A percentile compares a stretch with the other conserved stretches of the same genome.
Evolutionary conservation across 208 protist species (phyloP).

Genomic region (Trypanosoma conorhini): DNA sequence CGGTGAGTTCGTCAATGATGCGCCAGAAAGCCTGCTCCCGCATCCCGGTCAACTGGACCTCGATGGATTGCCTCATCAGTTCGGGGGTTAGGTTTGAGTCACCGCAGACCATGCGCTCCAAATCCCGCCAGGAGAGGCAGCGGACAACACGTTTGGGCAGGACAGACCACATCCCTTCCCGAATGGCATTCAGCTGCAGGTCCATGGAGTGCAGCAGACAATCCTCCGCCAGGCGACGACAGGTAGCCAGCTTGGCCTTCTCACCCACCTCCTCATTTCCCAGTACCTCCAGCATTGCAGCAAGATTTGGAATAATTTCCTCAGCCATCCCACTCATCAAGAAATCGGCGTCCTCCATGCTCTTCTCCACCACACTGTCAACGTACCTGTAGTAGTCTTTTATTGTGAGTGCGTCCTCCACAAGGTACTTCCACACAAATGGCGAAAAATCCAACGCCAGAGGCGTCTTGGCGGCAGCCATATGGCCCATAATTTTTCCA

Average conservation of each 20-base stretch:
- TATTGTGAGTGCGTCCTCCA: constrained; percentile 78
- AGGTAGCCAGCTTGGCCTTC: constrained; percentile 30
- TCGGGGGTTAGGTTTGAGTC: constrained; percentile 64
- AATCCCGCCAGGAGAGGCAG: constrained; percentile 83
- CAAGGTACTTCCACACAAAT: constrained; percentile 92
- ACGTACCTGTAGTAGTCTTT: constrained; percentile 90
- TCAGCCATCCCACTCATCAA: constrained; percentile 76
- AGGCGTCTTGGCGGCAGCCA: constrained; percentile 59
- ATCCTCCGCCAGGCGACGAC: constrained; percentile 69
- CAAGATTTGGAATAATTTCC: constrained; percentile 81
- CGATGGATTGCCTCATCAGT: constrained; percentile 69
- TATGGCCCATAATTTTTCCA: constrained; percentile 90
- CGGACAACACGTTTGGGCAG: constrained; percentile 84
- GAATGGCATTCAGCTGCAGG: constrained; percentile 79
- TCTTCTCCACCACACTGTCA: constrained; percentile 82
- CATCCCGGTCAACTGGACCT: constrained; percentile 43
- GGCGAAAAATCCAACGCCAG: constrained; percentile 89
- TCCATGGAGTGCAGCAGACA: constrained; percentile 91
- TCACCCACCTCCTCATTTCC: neutral
- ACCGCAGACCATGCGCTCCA: constrained; percentile 84
- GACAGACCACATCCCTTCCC: constrained; percentile 72
- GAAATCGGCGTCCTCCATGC: constrained; percentile 80
- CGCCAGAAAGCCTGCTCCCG: constrained; percentile 83
- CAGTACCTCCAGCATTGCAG: constrained; percentile 34
- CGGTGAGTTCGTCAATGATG: constrained; percentile 79